Conservation (phyloP, 2,329 filamentous ascomycete genomes). For the Exophiala spinifera region DNA sequence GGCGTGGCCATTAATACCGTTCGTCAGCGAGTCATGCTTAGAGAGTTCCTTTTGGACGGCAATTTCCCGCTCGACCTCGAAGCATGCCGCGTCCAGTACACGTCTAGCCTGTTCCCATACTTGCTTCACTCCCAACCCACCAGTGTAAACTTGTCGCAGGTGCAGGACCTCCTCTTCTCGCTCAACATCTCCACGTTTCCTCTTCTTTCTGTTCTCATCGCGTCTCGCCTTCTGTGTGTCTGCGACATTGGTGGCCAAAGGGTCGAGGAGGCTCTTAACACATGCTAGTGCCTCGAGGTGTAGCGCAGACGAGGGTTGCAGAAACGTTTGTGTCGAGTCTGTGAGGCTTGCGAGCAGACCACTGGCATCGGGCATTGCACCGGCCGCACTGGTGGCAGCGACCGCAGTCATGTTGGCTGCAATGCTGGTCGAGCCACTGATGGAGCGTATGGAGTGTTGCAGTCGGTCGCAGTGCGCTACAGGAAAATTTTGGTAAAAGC, state of each 20-base stretch:
- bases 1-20: slow-evolving; percentile 11
- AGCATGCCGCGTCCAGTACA: slow-evolving; percentile 57
- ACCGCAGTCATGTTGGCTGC: not conserved
- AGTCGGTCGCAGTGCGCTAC: not conserved
- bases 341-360: slow-evolving; percentile 56
- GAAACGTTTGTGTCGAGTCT: slow-evolving; percentile 66
- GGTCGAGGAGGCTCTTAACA: slow-evolving; percentile 77
- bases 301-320: slow-evolving; percentile 68
- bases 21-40: not conserved
- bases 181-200: slow-evolving; percentile 34
- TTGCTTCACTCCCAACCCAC: slow-evolving; percentile 83
- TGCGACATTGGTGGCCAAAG: slow-evolving; percentile 69
- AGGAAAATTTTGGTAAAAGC: not conserved
- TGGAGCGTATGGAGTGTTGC: not conserved
- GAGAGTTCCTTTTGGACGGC: slow-evolving; percentile 34
- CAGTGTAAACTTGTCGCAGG: slow-evolving; percentile 75
- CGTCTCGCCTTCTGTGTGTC: slow-evolving; percentile 68
- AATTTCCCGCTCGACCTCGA: slow-evolving; percentile 29
- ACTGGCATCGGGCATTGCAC: slow-evolving; percentile 1
- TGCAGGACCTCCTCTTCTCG: slow-evolving; percentile 60
- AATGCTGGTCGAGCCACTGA: slow-evolving; percentile 34
- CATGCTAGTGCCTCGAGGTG: slow-evolving; percentile 68
- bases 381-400: not conserved
- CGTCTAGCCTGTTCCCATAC: slow-evolving; percentile 91
- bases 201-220: slow-evolving; percentile 58